Evolutionary conservation across 352 stramenopile species (phyloP), one percentile per base, ranked within the genome.

Genomic region (Pythium dissimile): DNA sequence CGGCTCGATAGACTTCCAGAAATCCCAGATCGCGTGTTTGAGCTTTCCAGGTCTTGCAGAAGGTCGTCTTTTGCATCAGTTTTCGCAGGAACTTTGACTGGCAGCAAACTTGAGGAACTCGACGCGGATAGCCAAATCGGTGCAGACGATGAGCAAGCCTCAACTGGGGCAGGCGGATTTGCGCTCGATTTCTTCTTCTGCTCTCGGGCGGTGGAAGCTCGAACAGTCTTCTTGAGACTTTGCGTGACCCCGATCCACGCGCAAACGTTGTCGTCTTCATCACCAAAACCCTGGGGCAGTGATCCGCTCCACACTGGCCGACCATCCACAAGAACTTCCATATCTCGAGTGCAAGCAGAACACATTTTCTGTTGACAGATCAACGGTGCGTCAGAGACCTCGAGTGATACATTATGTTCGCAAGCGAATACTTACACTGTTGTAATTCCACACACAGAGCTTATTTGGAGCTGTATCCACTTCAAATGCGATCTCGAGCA

Each of bases 371-470:
- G 44, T 1, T 5, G 8, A 10, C 1, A 27, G 28, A 20, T 18
- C 13, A 12, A n/a, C n/a, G n/a, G n/a, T n/a, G n/a, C n/a, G n/a
- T n/a, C 26, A 2, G 41, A 24, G 38, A 38, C 12, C 5, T 34
- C 9, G 26, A 51, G 41, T 6, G 12, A 18, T 1, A 23, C 24
- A 18, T 37, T 13, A 20, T 10, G 6, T 37, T n/a, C 35, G 26
- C 3, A 2, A 35, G 10, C 5, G n/a, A 24, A 27, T 5, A 68
- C 80, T 21, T 66, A 90, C 80, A 27, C 74, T 84, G 54, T 90
- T 93, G 66, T 82, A 89, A 64, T 91, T 93, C 84, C 84, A 93
- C 1, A 93, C 53, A 27, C 84, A 90, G 4, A 93, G 61, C 27
- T 90, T 91, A 39, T 64, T 88, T 1, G 80, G 79, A 0, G 45